A percentile compares a stretch with the other conserved stretches of the same genome.
These are phyloP conservation scores for Pseudisothecium myosuroides DNA, from an alignment of 225 moss, liverwort and hornwort species.

Conservation along the genomic window DNA sequence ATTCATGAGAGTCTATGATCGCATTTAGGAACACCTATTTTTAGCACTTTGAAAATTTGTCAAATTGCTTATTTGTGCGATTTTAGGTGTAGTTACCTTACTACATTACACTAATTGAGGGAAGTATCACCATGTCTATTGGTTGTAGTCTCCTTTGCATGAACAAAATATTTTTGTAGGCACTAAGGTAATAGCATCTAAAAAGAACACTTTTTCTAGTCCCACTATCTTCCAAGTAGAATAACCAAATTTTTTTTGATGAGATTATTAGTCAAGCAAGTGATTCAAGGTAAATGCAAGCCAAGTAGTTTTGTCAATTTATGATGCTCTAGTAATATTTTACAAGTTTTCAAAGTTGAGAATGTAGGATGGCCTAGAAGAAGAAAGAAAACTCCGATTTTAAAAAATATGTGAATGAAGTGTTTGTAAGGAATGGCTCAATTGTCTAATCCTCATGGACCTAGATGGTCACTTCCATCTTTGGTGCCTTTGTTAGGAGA, in stretches of 20 bases:
- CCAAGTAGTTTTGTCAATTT: neutral
- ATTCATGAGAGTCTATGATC: too few species aligned
- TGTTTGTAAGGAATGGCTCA: neutral
- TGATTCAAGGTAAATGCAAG: neutral
- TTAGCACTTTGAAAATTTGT: too few species aligned
- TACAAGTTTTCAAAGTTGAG: neutral
- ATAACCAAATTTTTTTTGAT: neutral
- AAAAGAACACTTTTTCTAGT: neutral
- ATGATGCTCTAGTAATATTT: neutral
- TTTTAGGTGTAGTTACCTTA: too few species aligned
- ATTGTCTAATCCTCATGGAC: neutral
- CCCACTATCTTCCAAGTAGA: too few species aligned
- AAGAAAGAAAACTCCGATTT: neutral
- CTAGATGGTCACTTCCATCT: neutral
- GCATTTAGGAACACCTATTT: too few species aligned
- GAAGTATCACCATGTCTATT: too few species aligned
- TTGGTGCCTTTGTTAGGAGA: accelerated
- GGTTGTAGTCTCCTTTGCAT: neutral
- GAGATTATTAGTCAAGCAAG: neutral
- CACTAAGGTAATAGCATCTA: neutral
- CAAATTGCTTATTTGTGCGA: too few species aligned
- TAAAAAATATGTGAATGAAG: neutral
- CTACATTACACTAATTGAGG: neutral
- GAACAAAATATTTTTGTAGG: neutral
- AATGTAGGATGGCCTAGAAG: neutral